phyloP scores from a whole-genome alignment of 768 basidiomycete species.

The Lactarius quietus region DNA sequence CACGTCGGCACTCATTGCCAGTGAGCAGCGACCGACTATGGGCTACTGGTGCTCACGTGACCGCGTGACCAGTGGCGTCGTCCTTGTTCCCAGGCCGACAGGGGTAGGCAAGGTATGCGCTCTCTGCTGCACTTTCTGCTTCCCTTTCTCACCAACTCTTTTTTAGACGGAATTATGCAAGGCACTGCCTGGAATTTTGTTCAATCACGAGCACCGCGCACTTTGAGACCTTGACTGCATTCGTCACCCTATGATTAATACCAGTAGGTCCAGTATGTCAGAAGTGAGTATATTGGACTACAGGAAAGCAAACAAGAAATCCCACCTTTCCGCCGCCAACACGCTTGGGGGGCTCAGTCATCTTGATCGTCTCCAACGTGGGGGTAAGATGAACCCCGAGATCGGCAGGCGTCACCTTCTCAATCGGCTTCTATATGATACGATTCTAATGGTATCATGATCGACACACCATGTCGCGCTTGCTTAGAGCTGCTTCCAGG shows the following conservation, averaged over 20 bases:
- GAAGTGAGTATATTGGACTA: constrained; percentile 42
- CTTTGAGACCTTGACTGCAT: constrained; percentile 47
- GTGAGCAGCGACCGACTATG: constrained; percentile 89
- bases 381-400: constrained; percentile 83
- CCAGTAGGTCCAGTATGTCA: constrained; percentile 98
- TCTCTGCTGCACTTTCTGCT: background rate
- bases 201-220: constrained; percentile 83
- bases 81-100: constrained; percentile 88
- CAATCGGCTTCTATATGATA: constrained; percentile 68
- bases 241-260: constrained; percentile 58
- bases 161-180: constrained; percentile 84
- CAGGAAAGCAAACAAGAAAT: too few relatives aligned
- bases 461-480: constrained; percentile 83
- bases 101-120: constrained; percentile 73
- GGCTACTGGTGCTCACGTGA: constrained; percentile 80
- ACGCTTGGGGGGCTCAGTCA: constrained; percentile 85
- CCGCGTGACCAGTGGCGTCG: constrained; percentile 90
- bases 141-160: background rate
- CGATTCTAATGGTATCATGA: constrained; percentile 67
- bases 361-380: constrained; percentile 78
- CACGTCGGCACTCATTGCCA: too few relatives aligned
- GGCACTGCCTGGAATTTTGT: constrained; percentile 82
- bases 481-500: constrained; percentile 91
- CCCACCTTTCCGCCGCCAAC: constrained; percentile 86
- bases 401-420: constrained; percentile 75